These are phyloP conservation scores for Kokia cookei DNA, from an alignment of 441 rosid genomes.

Conservation along the genomic window DNA sequence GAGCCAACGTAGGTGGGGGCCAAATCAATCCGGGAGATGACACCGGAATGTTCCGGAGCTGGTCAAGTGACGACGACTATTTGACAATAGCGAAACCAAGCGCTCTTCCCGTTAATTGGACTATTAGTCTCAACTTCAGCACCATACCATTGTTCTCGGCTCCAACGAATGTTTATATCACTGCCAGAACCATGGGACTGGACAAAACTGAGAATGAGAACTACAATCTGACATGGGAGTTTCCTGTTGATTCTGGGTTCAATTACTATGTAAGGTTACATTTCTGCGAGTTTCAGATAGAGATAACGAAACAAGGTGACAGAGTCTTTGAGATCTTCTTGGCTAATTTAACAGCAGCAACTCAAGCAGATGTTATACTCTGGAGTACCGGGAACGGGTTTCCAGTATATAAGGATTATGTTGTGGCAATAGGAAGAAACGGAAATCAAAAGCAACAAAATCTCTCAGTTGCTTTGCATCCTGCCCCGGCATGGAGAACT, in stretches of 20 bases:
- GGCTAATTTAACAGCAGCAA: background rate
- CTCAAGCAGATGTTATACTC: constrained; percentile 11
- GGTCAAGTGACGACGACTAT: constrained; percentile 20
- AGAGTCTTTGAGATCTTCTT: constrained; percentile 25
- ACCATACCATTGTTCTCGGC: constrained; percentile 27
- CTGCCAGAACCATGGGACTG: constrained; percentile 20
- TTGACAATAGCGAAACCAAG: background rate
- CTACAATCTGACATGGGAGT: constrained; percentile 33
- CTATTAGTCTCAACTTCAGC: constrained; percentile 4
- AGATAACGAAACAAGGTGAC: background rate
- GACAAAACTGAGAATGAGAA: background rate
- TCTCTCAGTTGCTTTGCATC: constrained; percentile 25
- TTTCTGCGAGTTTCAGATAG: constrained; percentile 30
- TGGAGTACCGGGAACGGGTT: constrained; percentile 19
- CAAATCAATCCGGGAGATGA: background rate
- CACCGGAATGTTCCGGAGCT: constrained; percentile 35
- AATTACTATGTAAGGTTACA: constrained; percentile 35
- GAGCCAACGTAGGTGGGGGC: constrained; percentile 32
- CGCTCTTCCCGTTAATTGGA: background rate
- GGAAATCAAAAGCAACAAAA: background rate
- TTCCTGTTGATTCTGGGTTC: constrained; percentile 34
- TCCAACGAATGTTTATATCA: constrained; percentile 23
- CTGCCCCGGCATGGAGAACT: fast-evolving
- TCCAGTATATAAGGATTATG: constrained; percentile 31
- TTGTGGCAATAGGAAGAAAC: background rate